Base-by-base conservation (phyloP, 2,329 filamentous ascomycete species). In the Juglanconis sp. region DNA sequence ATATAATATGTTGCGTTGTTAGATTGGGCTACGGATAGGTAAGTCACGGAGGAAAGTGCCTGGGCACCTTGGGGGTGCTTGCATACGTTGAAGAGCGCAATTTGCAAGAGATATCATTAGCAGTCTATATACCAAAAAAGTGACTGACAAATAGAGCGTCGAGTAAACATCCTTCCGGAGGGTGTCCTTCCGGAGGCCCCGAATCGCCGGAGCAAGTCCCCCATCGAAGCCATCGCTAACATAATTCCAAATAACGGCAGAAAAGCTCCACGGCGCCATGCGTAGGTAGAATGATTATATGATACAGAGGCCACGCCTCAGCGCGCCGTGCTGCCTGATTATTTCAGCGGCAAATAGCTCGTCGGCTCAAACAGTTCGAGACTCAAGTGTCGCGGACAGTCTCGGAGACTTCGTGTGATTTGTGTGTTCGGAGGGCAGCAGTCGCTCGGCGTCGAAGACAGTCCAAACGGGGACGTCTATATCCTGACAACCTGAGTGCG, bases 401-500 rank as follows among this genome's bases (percentile, higher is more conserved):
- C 42, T 46, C 42, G n/a, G 24, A 48, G 17, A 31, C 9, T n/a
- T 48, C 9, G 9, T 31, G 9, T 3, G 8, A 9, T 48, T 5
- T 30, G 46, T 5, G 3, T 48, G 46, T 48, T 31, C 6, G 46
- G 24, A 17, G 7, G 35, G 46, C 9, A 47, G 4, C 4, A 1
- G 10, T 31, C 15, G 17, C 8, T 10, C 24, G 46, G 9, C 17
- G 30, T 13, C 9, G 40, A 42, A 10, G 11, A 24, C 13, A 42
- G 8, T 48, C 46, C 17, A 13, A 10, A 47, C 6, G 8, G 9
- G 46, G 40, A n/a, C n/a, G 17, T 36, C 24, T 56, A 62, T 56
- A 47, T 58, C 77, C 90, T 93, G 78, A 98, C 95, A 69, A 96
- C 92, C 65, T 94, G 89, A 51, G 95, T 99, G 72, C 94, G 85